Conservation (phyloP, 345 rosid species). For the Eucalyptus cloeziana region DNA sequence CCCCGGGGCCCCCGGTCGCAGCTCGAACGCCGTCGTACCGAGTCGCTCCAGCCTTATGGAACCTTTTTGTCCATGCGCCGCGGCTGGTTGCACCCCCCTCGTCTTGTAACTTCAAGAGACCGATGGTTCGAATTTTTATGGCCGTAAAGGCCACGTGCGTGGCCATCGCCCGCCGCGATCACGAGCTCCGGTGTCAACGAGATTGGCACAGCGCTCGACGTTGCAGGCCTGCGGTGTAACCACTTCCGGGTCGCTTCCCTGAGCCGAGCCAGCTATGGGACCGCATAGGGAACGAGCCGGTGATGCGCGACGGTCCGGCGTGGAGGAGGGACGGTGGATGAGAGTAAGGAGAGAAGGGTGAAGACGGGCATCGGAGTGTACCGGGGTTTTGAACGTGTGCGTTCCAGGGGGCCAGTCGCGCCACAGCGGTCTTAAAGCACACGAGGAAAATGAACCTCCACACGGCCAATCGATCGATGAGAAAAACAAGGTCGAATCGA, state of each 20-base stretch:
- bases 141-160: neutral
- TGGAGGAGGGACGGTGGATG: neutral
- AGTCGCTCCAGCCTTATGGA: neutral
- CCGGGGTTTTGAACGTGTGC: neutral
- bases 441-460: neutral
- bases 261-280: neutral
- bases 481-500: neutral
- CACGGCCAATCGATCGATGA: neutral
- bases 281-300: neutral
- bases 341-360: neutral
- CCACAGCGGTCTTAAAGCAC: neutral
- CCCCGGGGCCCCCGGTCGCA: neutral
- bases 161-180: neutral
- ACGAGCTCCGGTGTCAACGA: accelerated
- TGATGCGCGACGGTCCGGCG: accelerated
- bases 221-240: neutral
- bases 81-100: neutral
- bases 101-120: neutral
- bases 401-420: neutral
- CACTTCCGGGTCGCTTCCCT: neutral
- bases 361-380: neutral
- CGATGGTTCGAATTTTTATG: neutral
- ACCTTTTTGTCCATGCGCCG: too few species aligned
- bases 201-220: too few species aligned
- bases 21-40: neutral